phyloP scores from a whole-genome alignment of 805 yeast species.

The Pichia deserticola region DNA sequence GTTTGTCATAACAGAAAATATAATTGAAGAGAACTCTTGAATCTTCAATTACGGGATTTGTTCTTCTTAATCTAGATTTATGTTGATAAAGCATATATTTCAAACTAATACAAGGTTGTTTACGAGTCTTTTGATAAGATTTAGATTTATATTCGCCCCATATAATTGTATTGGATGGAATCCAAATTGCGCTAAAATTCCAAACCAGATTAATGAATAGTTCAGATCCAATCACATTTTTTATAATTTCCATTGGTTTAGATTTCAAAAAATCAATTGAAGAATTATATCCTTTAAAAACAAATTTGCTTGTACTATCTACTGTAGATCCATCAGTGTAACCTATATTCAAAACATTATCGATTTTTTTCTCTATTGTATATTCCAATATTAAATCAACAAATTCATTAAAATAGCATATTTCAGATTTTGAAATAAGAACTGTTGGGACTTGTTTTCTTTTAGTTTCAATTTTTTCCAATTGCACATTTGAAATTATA shows the following conservation, averaged over 20 bases:
- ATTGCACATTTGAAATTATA: not conserved
- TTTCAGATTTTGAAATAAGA: constrained; percentile 5
- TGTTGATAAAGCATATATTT: constrained; percentile 23
- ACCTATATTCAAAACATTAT: constrained; percentile 38
- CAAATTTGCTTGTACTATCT: constrained; percentile 16
- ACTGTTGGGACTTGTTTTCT: constrained; percentile 3
- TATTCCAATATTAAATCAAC: constrained; percentile 35
- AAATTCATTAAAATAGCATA: constrained; percentile 26
- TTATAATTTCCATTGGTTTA: constrained; percentile 37
- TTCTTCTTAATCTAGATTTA: constrained; percentile 6
- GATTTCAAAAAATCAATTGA: constrained; percentile 35
- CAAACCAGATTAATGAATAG: constrained; percentile 35
- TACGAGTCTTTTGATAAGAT: not conserved
- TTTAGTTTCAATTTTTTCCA: not conserved
- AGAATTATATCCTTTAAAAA: constrained; percentile 24
- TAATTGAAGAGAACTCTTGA: constrained; percentile 6
- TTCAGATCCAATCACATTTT: constrained; percentile 31
- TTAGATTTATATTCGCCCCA: constrained; percentile 19
- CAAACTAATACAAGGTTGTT: not conserved
- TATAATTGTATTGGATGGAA: constrained; percentile 7
- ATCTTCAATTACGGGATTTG: constrained; percentile 20
- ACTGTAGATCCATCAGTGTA: constrained; percentile 29
- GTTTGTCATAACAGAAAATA: constrained; percentile 10
- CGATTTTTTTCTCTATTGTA: constrained; percentile 23
- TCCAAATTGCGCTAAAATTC: constrained; percentile 27